Conservation (phyloP, 2,329 filamentous ascomycete species). For the Geosmithia flava region DNA sequence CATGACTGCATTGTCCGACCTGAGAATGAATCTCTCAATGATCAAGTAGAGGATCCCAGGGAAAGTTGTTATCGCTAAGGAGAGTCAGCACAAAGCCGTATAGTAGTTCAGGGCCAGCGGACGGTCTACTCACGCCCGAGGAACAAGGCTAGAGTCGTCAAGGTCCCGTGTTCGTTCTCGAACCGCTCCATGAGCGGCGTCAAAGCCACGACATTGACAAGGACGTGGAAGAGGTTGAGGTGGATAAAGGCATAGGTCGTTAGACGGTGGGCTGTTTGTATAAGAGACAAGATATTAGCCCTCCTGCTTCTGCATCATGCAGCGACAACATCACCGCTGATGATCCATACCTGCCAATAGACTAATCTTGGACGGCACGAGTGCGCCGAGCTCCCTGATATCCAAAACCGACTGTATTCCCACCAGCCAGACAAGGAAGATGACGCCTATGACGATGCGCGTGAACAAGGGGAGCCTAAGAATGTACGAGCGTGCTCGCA, state of each 20-base stretch:
- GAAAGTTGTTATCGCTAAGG: conserved; percentile 62
- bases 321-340: not conserved
- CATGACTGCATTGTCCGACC: conserved; percentile 60
- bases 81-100: conserved; percentile 2
- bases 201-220: conserved; percentile 69
- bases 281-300: not conserved
- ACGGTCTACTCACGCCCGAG: conserved; percentile 63
- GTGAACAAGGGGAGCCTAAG: conserved; percentile 83
- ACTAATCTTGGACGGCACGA: conserved; percentile 66
- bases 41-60: conserved; percentile 73
- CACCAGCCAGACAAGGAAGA: conserved; percentile 51
- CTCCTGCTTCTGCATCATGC: conserved; percentile 1
- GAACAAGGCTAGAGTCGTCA: conserved; percentile 79
- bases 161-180: conserved; percentile 81
- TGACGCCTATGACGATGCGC: conserved; percentile 52
- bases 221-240: conserved; percentile 63
- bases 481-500: conserved; percentile 68
- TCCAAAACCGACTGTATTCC: conserved; percentile 60
- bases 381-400: conserved; percentile 61
- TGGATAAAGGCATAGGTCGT: conserved; percentile 91
- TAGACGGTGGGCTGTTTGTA: conserved; percentile 58
- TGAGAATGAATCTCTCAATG: conserved; percentile 61
- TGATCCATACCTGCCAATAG: conserved; percentile 48
- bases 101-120: not conserved
- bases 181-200: conserved; percentile 88